Evolutionary conservation across 306 rosid genomes (phyloP).

Genomic region (Cyclanthera cordifolia): DNA sequence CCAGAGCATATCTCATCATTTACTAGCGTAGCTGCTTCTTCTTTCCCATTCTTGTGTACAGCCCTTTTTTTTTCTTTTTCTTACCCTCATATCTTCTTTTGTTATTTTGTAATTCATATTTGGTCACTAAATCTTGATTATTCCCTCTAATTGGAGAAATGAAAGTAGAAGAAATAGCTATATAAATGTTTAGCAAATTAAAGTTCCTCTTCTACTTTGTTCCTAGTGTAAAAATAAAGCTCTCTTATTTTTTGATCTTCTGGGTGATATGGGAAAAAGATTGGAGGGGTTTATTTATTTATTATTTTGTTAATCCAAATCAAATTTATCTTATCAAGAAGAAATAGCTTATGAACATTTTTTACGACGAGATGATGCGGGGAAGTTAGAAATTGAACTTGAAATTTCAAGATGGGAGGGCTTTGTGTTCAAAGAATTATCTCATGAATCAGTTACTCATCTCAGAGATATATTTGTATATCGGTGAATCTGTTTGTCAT

Average conservation of each 20-base stretch:
- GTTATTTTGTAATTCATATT: conserved; percentile 12
- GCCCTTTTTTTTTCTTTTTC: background rate
- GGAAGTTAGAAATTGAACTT: too few relatives aligned
- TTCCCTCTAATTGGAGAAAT: conserved; percentile 14
- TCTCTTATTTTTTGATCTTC: background rate
- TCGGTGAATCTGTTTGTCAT: too few relatives aligned
- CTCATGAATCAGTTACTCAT: too few relatives aligned
- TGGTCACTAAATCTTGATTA: conserved; percentile 9
- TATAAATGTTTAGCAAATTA: background rate
- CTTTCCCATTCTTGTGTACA: conserved; percentile 16
- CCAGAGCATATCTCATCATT: conserved; percentile 13
- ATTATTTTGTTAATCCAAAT: too few relatives aligned
- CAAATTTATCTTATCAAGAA: too few relatives aligned
- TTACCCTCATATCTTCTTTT: conserved; percentile 1
- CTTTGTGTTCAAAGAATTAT: too few relatives aligned
- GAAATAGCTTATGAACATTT: too few relatives aligned
- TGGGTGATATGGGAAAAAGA: background rate
- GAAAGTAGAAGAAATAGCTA: conserved; percentile 4
- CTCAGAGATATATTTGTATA: too few relatives aligned
- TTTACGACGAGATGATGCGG: too few relatives aligned
- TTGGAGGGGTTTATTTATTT: background rate
- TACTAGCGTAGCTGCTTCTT: background rate
- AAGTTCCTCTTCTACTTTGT: background rate
- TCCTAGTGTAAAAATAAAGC: too few relatives aligned
- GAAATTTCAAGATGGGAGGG: too few relatives aligned